Conservation (phyloP, 2,329 filamentous ascomycete genomes). For the Cryoendolithus antarcticus region DNA sequence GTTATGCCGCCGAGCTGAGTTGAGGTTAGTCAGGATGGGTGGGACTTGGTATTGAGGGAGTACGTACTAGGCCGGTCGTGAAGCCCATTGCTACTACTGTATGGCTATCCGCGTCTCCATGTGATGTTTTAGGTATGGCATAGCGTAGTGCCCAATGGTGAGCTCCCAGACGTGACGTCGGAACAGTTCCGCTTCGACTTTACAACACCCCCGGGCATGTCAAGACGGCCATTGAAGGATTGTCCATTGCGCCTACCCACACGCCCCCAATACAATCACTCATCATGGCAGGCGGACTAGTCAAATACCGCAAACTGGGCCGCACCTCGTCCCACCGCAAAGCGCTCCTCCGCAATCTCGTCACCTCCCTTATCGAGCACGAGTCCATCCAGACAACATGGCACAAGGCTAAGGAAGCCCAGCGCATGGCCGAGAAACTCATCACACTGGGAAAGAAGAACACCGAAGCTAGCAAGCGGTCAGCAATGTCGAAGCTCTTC, state of each 20-base stretch:
- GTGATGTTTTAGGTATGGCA: too few species aligned
- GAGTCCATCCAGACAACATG: slow-evolving; percentile 93
- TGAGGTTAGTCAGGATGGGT: background rate
- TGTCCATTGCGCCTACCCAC: too few species aligned
- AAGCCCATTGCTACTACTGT: slow-evolving; percentile 31
- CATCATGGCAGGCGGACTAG: slow-evolving; percentile 69
- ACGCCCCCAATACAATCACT: too few species aligned
- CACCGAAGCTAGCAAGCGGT: slow-evolving; percentile 64
- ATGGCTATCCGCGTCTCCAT: too few species aligned
- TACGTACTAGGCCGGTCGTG: slow-evolving; percentile 38
- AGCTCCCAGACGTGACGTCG: too few species aligned
- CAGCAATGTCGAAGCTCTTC: slow-evolving; percentile 64
- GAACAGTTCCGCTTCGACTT: too few species aligned
- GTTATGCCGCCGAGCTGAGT: slow-evolving; percentile 38
- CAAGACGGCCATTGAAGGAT: too few species aligned
- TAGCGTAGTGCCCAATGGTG: too few species aligned
- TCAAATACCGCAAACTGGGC: slow-evolving; percentile 81
- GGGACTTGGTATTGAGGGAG: background rate
- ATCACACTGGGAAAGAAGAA: slow-evolving; percentile 91
- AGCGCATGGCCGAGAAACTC: slow-evolving; percentile 83
- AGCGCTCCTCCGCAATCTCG: slow-evolving; percentile 87
- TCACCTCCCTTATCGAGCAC: slow-evolving; percentile 85
- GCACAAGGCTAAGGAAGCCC: slow-evolving; percentile 93
- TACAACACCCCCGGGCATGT: too few species aligned
- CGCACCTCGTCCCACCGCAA: slow-evolving; percentile 78